Conservation (phyloP, 164 flowering plant species). For the Annona cherimola region DNA sequence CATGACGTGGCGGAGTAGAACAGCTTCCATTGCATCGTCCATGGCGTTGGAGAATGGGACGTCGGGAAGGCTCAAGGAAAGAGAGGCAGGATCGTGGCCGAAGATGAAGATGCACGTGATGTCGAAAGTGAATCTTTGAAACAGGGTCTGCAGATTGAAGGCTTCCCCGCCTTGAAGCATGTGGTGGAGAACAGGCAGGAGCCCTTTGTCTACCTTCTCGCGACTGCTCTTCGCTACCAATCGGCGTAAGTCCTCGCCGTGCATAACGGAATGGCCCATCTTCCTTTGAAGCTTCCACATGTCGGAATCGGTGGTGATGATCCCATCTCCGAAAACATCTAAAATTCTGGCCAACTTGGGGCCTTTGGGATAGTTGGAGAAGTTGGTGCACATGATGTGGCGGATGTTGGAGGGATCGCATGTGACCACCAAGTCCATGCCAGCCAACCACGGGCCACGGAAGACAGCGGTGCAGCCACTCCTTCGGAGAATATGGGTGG, state of each 20-base stretch:
- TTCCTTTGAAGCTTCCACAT: slow-evolving; percentile 15
- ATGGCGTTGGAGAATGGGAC: slow-evolving; percentile 15
- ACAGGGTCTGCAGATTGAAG: slow-evolving; percentile 21
- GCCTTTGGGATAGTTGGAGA: slow-evolving; percentile 38
- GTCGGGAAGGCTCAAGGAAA: no score
- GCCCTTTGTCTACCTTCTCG: slow-evolving; percentile 12
- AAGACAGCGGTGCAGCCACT: slow-evolving; percentile 13
- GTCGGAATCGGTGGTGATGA: slow-evolving; percentile 28
- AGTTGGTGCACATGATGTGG: slow-evolving; percentile 30
- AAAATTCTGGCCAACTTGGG: slow-evolving; percentile 24
- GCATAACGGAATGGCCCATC: slow-evolving; percentile 10
- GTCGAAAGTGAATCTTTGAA: slow-evolving; percentile 13
- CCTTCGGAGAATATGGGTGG: slow-evolving; percentile 1
- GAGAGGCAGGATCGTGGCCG: slow-evolving; percentile 9
- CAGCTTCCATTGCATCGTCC: slow-evolving; percentile 16
- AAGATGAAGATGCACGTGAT: slow-evolving; percentile 9
- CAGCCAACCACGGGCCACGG: slow-evolving; percentile 24
- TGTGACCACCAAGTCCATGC: slow-evolving; percentile 21
- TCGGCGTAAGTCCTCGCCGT: no score
- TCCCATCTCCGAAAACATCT: slow-evolving; percentile 45
- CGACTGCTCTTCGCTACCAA: background rate
- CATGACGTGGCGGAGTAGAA: slow-evolving; percentile 15
- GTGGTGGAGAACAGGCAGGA: background rate
- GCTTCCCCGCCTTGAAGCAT: background rate
- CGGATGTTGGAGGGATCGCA: slow-evolving; percentile 30